Evolutionary conservation across 345 rosid genomes (phyloP), one percentile per base, ranked within the genome.

Genomic region (Isatis tinctoria): DNA sequence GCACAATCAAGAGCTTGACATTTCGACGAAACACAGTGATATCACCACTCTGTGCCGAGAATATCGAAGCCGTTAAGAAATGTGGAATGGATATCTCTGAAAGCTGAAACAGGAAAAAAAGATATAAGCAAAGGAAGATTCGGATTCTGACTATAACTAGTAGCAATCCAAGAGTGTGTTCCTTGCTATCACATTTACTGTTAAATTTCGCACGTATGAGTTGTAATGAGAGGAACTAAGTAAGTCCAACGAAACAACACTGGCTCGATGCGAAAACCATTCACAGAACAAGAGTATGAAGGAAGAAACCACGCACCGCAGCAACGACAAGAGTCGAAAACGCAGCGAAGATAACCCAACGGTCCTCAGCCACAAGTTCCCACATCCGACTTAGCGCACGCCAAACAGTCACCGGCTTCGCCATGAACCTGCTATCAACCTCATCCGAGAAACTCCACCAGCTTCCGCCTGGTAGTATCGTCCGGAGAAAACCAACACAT

Each of bases 361-460:
- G 90, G 80, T 95, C 99, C 67, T 79, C 81, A 47, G 96, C 85
- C 60, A 91, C 95, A 82, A 95, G 77, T 51, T 83, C 87, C 99
- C 97, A 91, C 95, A 91, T 90, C 72, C 96, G 87, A 36, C 79
- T 69, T 40, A 94, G 84, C 10, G 98, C 97, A 65, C 85, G 86
- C 96, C 92, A 88, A 49, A 94, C 80, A 18, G 96, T 84, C 45
- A 94, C 93, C 13, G 99, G 97, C 67, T 91, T 76, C 37, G 93
- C 97, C 60, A 80, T 39, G 45, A 88, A 67, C 54, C 83, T 86
- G 60, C 83, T 20, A 51, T 88, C 93, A 66, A 90, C 85, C 35
- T 88, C 95, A 64, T 87, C 90, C 3, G 90, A 68, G 80, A 91
- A 85, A 54, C 86, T 83, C 97, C 99, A 94, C 97, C 99, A 91